Base-by-base conservation (phyloP, 176 grass and related monocot species). In the Echinochloa phyllopogon region DNA sequence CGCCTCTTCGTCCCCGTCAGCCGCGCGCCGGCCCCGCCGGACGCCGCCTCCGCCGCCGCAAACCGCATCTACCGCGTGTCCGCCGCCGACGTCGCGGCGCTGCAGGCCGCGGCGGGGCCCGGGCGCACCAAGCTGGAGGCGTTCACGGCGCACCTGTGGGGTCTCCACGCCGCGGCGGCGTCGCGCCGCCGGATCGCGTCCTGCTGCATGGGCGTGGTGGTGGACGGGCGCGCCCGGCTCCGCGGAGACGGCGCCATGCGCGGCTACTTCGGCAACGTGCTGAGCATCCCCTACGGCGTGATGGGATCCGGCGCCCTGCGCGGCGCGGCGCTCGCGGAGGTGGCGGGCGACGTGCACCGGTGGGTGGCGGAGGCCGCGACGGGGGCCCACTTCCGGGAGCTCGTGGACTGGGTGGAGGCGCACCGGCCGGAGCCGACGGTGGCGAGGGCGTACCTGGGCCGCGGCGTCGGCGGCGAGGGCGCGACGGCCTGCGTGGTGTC, bases 111-210 rank as follows among this genome's bases (percentile, higher is more conserved):
- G 12, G 80, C 79, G n/a, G 84, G 89, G 24, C 6, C 57, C 6
- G 37, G 79, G 4, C 76, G 80, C 29, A 94, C 89, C 29, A 97
- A 90, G 79, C 25, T 94, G 2, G 89, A 92, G 85, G 76, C 83
- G 3, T 94, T 97, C 89, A 92, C 92, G 4, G 92, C 92, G 1
- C 82, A 94, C 81, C 82, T 97, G 52, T 97, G 94, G 94, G 66
- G 23, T 72, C 70, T 91, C 41, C 62, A 83, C 20, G 69, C 92
- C 76, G 55, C n/a, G 17, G 89, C 83, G 1, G 79, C 82, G n/a
- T 37, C 82, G 10, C n/a, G 43, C 4, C 57, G 38, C 0, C 65
- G 88, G 10, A 44, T 60, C 71, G 1, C 16, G 8, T 48, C 83
- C 6, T 97, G 94, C 77, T 83, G 85, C 85, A 92, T 97, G 89